phyloP scores from a whole-genome alignment of 495 filamentous ascomycete genomes.

The Lindgomyces ingoldianus region DNA sequence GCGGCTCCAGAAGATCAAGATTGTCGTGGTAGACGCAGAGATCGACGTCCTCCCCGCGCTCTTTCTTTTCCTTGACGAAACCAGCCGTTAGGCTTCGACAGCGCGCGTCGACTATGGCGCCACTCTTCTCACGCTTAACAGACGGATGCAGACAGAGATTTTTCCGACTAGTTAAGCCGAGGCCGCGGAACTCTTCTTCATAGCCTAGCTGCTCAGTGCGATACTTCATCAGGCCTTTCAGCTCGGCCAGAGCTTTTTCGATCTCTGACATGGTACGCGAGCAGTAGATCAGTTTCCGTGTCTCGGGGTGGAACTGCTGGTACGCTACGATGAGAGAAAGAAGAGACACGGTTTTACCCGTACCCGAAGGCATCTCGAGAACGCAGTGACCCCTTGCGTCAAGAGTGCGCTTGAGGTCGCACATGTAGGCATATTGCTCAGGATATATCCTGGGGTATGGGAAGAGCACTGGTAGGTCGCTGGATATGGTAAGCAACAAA shows the following conservation, averaged over 20 bases:
- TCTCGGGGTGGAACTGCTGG: conserved; percentile 85
- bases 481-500: too few relatives aligned
- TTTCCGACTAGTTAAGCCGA: conserved; percentile 93
- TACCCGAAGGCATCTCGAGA: conserved; percentile 99
- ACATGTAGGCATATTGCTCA: conserved; percentile 99
- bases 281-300: conserved; percentile 96
- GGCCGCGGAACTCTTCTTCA: conserved; percentile 87
- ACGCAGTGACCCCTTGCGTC: conserved; percentile 95
- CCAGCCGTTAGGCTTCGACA: conserved; percentile 94
- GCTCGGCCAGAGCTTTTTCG: conserved; percentile 91
- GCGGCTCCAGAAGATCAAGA: conserved; percentile 88
- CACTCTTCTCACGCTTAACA: conserved; percentile 93
- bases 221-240: conserved; percentile 93
- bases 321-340: conserved; percentile 96
- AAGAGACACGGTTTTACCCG: conserved; percentile 94
- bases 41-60: conserved; percentile 89
- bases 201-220: conserved; percentile 80
- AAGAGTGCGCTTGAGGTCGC: conserved; percentile 94
- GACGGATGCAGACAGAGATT: conserved; percentile 96
- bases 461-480: conserved; percentile 91
- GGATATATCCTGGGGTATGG: conserved; percentile 97
- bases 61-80: conserved; percentile 96
- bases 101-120: conserved; percentile 86
- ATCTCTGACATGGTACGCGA: conserved; percentile 96
- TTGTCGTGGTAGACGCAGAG: conserved; percentile 97